Evolutionary conservation across 805 yeast species (phyloP).

Genomic region (Kregervanrija fluxuum): DNA sequence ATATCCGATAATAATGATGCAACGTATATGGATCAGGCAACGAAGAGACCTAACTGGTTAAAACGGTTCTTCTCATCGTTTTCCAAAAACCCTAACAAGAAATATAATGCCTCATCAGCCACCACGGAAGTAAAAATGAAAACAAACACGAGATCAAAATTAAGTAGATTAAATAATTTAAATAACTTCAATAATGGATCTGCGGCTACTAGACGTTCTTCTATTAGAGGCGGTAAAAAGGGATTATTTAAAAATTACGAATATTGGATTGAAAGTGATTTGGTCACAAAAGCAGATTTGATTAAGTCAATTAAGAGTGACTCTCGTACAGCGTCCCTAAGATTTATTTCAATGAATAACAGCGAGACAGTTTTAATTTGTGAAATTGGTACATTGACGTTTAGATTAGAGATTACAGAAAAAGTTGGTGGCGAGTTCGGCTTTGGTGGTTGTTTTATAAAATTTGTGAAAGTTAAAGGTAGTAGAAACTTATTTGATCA

Average conservation of each 20-base stretch:
- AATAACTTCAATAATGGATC: no score
- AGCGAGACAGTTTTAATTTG: conserved; percentile 10
- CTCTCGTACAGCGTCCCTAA: background rate
- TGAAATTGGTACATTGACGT: conserved; percentile 1
- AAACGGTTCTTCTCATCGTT: conserved; percentile 12
- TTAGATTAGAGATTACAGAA: conserved; percentile 19
- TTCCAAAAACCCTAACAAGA: no score
- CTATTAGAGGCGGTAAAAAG: no score
- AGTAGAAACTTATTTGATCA: conserved; percentile 11
- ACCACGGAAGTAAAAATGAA: no score
- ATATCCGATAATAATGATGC: no score
- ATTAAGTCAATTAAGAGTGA: conserved; percentile 2
- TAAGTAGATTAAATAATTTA: no score
- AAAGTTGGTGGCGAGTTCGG: conserved; percentile 26
- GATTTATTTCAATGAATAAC: background rate
- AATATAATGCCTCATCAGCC: no score
- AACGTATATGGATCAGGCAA: no score
- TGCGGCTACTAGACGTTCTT: no score
- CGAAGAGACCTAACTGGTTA: conserved; percentile 18
- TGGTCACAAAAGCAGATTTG: conserved; percentile 3
- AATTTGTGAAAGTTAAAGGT: conserved; percentile 18
- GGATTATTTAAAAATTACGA: background rate
- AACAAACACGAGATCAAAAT: no score
- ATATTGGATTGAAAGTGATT: conserved; percentile 10
- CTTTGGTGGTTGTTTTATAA: conserved; percentile 26